A percentile compares a stretch with the other conserved stretches of the same genome.
phyloP scores from a whole-genome alignment of 768 basidiomycete genomes.

The Mycena polygramma region DNA sequence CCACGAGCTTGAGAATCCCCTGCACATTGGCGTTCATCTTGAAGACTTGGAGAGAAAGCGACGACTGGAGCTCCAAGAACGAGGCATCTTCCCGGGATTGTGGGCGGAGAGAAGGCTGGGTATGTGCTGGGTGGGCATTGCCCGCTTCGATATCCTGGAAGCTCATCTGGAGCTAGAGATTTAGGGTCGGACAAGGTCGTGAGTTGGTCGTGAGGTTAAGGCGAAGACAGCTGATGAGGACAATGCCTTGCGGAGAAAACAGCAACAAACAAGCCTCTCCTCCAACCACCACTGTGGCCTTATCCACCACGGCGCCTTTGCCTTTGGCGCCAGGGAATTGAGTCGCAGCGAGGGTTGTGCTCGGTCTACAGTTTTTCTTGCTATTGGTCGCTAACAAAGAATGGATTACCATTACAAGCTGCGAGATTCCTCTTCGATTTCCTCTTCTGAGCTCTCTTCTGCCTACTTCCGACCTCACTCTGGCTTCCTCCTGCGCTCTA shows the following conservation, averaged over 20 bases:
- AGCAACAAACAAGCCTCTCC: not conserved
- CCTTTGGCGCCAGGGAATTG: too few relatives aligned
- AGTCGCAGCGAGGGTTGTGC: too few relatives aligned
- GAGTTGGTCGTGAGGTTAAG: not conserved
- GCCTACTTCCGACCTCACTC: too few relatives aligned
- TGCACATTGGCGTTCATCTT: conserved; percentile 99
- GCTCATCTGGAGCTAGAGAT: conserved; percentile 53
- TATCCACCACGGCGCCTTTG: too few relatives aligned
- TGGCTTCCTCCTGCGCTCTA: too few relatives aligned
- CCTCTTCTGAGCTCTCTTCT: too few relatives aligned
- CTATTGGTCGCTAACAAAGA: too few relatives aligned
- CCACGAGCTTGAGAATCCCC: conserved; percentile 95
- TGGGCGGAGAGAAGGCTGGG: conserved; percentile 49
- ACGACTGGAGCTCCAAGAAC: conserved; percentile 82
- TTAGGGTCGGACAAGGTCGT: not conserved
- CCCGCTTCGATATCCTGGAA: conserved; percentile 71
- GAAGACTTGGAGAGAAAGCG: conserved; percentile 93
- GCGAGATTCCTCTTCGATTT: too few relatives aligned
- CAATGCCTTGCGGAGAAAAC: conserved; percentile 1
- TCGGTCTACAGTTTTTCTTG: too few relatives aligned
- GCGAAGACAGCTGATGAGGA: not conserved
- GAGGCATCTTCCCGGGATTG: conserved; percentile 76
- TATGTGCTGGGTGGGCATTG: conserved; percentile 50
- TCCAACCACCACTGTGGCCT: not conserved
- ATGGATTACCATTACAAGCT: too few relatives aligned